These are phyloP conservation scores for Hibiscus syriacus DNA, from an alignment of 345 rosid genomes.

Conservation along the genomic window DNA sequence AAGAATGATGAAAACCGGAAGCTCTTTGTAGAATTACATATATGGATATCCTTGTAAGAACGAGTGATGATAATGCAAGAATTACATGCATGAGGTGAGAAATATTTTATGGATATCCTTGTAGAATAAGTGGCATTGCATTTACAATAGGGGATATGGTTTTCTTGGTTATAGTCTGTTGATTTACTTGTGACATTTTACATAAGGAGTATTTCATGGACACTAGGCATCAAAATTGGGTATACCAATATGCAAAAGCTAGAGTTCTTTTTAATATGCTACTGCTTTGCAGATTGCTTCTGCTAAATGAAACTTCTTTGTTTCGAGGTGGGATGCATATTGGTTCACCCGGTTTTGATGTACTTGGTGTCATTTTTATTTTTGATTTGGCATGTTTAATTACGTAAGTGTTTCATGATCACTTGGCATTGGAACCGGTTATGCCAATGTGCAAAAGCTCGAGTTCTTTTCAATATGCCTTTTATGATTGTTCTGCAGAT, in stretches of 20 bases:
- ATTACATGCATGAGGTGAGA: conserved; percentile 64
- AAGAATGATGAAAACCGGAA: conserved; percentile 15
- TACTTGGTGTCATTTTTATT: no score
- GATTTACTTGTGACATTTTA: neutral
- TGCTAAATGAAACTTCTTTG: conserved; percentile 31
- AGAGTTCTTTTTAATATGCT: conserved; percentile 3
- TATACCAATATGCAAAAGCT: neutral
- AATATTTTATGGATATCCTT: neutral
- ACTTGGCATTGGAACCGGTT: neutral
- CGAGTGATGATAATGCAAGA: conserved; percentile 48
- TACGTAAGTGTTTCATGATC: no score
- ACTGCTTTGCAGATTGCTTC: conserved; percentile 41
- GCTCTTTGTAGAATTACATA: conserved; percentile 13
- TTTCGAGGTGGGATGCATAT: conserved; percentile 25
- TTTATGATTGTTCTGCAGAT: conserved; percentile 28
- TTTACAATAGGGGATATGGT: neutral
- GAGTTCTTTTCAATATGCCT: conserved; percentile 4
- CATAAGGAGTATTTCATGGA: neutral
- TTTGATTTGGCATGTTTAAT: no score
- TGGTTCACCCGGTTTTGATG: neutral
- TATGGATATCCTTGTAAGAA: conserved; percentile 9
- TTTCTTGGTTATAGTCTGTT: neutral
- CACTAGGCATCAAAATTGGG: neutral
- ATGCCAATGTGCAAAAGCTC: neutral
- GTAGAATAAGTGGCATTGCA: neutral